Evolutionary conservation across 2,329 filamentous ascomycete species (phyloP).

Genomic region (Nannizziopsis arthrosporioides): DNA sequence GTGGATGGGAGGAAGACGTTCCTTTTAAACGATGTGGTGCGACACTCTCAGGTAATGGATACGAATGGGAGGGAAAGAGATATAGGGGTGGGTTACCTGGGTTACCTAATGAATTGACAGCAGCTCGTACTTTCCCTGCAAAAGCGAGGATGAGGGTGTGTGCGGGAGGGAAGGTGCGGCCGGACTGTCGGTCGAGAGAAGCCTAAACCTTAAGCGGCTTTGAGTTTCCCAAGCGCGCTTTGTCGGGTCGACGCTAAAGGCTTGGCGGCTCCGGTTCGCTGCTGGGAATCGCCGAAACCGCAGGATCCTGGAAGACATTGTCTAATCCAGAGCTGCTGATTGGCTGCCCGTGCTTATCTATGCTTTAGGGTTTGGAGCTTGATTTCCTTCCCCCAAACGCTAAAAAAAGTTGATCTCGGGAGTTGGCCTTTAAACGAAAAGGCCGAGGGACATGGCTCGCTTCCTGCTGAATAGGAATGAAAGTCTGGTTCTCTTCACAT

Average conservation of each 20-base stretch:
- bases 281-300: background rate
- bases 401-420: background rate
- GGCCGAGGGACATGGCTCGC: constrained; percentile 3
- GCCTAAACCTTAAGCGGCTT: constrained; percentile 1
- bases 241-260: too few species aligned
- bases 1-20: too few species aligned
- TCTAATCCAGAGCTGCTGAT: background rate
- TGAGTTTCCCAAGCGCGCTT: background rate
- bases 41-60: too few species aligned
- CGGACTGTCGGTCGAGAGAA: constrained; percentile 1
- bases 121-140: too few species aligned
- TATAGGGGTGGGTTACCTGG: too few species aligned
- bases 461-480: background rate
- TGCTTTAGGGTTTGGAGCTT: constrained; percentile 9
- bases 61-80: too few species aligned
- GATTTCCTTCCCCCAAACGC: background rate
- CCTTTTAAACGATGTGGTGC: too few species aligned
- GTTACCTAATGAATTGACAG: too few species aligned
- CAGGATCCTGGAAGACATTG: background rate
- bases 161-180: background rate
- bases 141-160: too few species aligned
- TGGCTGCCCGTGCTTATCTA: constrained; percentile 6
- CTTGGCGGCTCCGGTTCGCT: too few species aligned
- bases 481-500: background rate
- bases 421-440: background rate